phyloP scores from a whole-genome alignment of 2,329 filamentous ascomycete species.

The Aspergillus sojae region DNA sequence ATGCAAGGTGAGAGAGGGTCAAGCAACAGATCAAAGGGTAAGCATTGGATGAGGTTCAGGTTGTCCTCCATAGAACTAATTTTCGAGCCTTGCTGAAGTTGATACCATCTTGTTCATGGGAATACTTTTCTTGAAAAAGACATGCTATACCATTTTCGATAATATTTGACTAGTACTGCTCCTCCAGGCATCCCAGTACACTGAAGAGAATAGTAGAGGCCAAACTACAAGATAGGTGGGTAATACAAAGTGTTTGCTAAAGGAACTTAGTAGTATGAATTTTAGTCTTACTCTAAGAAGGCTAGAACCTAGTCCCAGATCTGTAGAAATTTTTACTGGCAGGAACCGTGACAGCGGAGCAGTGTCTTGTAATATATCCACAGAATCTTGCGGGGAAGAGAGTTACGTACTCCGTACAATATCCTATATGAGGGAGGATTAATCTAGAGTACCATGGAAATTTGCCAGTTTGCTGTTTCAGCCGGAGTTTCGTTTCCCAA shows the following conservation, averaged over 20 bases:
- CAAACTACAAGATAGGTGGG: neutral
- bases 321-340: neutral
- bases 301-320: neutral
- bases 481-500: conserved; percentile 4
- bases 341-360: neutral
- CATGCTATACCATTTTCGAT: neutral
- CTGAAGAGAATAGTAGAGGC: neutral
- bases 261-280: neutral
- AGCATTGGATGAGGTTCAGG: neutral
- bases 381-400: conserved; percentile 15
- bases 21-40: neutral
- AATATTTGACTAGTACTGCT: neutral
- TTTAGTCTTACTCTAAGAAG: neutral
- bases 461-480: conserved; percentile 7
- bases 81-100: neutral
- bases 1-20: neutral
- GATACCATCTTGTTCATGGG: neutral
- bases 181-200: neutral
- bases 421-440: neutral
- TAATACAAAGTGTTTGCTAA: neutral
- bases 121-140: neutral
- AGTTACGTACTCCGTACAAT: conserved; percentile 2
- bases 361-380: neutral
- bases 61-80: neutral
- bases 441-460: conserved; percentile 13